Percentiles rank a stretch among this genome's conserved stretches.
phyloP scores from a whole-genome alignment of 805 yeast genomes.

The Yamadazyma tumulicola region DNA sequence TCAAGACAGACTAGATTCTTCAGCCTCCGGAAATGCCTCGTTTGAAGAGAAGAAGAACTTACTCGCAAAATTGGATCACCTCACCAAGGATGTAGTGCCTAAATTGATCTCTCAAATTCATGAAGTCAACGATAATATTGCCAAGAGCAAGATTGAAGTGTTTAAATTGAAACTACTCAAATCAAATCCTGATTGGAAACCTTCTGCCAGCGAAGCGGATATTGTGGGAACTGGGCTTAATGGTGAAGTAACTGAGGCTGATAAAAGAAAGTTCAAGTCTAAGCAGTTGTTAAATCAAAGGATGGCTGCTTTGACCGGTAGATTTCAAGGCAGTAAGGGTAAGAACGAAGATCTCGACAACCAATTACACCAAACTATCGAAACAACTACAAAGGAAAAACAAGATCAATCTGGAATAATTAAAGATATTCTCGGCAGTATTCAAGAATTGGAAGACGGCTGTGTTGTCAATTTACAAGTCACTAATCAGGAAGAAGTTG shows the following conservation, averaged over 20 bases:
- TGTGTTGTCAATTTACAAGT: conserved; percentile 41
- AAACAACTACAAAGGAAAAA: conserved; percentile 50
- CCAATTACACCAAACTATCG: conserved; percentile 49
- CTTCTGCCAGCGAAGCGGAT: conserved; percentile 30
- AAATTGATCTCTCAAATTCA: conserved; percentile 60
- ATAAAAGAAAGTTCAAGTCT: conserved; percentile 73
- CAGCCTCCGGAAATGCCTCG: conserved; percentile 27
- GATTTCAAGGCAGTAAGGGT: conserved; percentile 31
- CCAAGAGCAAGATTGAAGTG: conserved; percentile 60
- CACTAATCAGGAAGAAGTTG: conserved; percentile 42
- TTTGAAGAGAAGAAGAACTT: conserved; percentile 48
- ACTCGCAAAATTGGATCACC: conserved; percentile 52
- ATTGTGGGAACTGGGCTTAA: conserved; percentile 81
- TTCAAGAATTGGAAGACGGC: conserved; percentile 57
- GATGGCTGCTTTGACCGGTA: conserved; percentile 92
- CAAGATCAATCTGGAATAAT: conserved; percentile 58
- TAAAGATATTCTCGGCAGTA: conserved; percentile 68
- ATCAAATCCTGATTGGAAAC: conserved; percentile 63
- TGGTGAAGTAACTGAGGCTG: conserved; percentile 82
- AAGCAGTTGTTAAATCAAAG: conserved; percentile 77
- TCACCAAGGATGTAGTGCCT: conserved; percentile 69
- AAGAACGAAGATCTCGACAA: conserved; percentile 53
- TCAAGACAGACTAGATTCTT: conserved; percentile 36
- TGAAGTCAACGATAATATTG: conserved; percentile 64
- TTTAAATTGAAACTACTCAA: conserved; percentile 53